Base-by-base conservation (phyloP, 2,329 filamentous ascomycete species). In the Didymella keratinophila region DNA sequence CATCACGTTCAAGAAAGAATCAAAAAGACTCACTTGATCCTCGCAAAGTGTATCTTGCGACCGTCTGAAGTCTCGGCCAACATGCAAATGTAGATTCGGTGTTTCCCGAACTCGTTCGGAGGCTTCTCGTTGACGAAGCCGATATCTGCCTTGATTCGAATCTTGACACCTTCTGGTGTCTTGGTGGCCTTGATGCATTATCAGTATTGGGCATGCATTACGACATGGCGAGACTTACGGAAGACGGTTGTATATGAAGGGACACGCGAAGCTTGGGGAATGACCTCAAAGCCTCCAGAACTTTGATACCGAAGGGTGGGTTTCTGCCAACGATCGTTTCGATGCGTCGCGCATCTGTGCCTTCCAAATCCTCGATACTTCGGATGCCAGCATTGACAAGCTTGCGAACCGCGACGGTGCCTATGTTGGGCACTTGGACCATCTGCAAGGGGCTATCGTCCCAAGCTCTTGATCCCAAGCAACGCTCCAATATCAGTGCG, bases 391-490 rank as follows among this genome's bases (percentile, higher is more conserved):
- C 87, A 37, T 84, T 83, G 3, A 87, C 84, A 42, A 98, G 83
- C 72, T 90, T 95, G 36, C 89, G 85, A 63, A 91, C 87, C n/a
- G 86, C 85, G 1, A 88, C 91, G 4, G 87, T 81, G 0, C 95
- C 95, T 60, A 98, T 85, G 2, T 87, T 85, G 0, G 91, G 87
- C 1, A 99, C 83, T 73, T 98, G 94, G 60, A 90, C 89, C 70
- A 99, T 84, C 65, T 97, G 91, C 21, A 89, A 82, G 0, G 91
- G 86, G 2, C 88, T 90, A 32, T 90, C 87, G 69, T 99, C 95
- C 95, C 93, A 97, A 1, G 83, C 83, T 58, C 84, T 86, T 2
- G 93, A 90, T 21, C 86, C 84, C 50, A 98, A 79, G 63, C 91
- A 92, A 56, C 94, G 84, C 46, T 89, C 84, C 6, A 98, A 83